Percentiles rank a stretch among this genome's conserved stretches.
Evolutionary conservation across 2,329 filamentous ascomycete genomes (phyloP).

Genomic region (Colletotrichum costaricense): DNA sequence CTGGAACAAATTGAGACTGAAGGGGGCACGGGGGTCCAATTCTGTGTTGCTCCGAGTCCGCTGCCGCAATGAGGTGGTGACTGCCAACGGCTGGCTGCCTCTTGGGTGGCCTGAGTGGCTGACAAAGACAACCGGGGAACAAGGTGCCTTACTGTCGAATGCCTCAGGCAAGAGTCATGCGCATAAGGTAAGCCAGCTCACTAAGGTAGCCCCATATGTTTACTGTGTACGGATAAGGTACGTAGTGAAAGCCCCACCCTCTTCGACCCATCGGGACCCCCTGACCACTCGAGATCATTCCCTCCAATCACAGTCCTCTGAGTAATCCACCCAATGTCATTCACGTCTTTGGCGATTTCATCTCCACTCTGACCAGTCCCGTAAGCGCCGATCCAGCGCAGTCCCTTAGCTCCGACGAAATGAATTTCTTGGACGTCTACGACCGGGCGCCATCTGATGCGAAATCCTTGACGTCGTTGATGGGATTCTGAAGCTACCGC

Average conservation of each 20-base stretch:
- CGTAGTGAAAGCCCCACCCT: no score
- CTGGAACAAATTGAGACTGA: slow-evolving; percentile 8
- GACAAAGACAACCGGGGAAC: background rate
- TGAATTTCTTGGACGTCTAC: slow-evolving; percentile 20
- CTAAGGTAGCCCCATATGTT: no score
- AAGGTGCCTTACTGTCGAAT: background rate
- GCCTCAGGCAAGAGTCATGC: slow-evolving; percentile 4
- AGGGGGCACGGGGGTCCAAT: background rate
- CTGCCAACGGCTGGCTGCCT: slow-evolving; percentile 10
- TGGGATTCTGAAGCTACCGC: background rate
- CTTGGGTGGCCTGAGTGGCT: background rate
- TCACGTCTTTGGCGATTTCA: background rate
- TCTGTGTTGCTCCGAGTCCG: background rate
- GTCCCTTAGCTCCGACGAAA: background rate
- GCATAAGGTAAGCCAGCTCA: background rate
- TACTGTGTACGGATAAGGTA: no score
- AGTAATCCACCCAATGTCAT: slow-evolving; percentile 1
- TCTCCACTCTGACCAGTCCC: background rate
- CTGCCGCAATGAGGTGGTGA: no score
- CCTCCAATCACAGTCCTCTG: background rate
- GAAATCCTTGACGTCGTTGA: slow-evolving; percentile 36
- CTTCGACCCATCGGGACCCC: background rate
- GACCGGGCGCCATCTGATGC: slow-evolving; percentile 3
- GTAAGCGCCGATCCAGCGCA: slow-evolving; percentile 13
- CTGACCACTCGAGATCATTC: background rate